Conservation (phyloP, 108 stramenopile genomes). For the Pinguiococcus pyrenoidosus region DNA sequence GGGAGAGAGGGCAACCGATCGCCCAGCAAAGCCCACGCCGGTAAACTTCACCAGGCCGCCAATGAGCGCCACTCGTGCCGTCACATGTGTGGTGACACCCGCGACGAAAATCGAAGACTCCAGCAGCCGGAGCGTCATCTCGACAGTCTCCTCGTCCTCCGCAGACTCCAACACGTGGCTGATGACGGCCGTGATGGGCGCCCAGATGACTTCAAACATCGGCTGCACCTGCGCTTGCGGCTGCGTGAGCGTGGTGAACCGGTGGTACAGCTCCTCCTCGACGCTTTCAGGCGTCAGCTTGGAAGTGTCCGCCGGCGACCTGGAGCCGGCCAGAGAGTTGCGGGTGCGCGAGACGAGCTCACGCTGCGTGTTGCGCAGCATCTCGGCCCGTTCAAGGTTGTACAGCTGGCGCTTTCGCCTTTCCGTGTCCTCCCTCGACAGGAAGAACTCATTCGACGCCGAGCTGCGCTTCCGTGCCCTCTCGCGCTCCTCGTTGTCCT, state of each 20-base stretch:
- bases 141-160: conserved; percentile 58
- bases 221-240: conserved; percentile 65
- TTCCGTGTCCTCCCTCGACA: too few relatives aligned
- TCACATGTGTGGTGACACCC: too few relatives aligned
- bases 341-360: too few relatives aligned
- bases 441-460: conserved; percentile 2
- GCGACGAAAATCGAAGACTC: conserved; percentile 62
- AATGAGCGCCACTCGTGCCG: conserved; percentile 65
- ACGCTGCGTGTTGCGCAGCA: neutral
- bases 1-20: conserved; percentile 8
- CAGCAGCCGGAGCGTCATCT: conserved; percentile 55
- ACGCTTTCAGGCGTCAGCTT: too few relatives aligned
- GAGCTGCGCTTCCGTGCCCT: conserved; percentile 21
- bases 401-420: too few relatives aligned
- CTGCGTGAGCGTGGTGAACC: too few relatives aligned
- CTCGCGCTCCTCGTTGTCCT: conserved; percentile 69
- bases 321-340: too few relatives aligned
- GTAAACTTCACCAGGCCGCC: conserved; percentile 66
- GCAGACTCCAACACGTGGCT: conserved; percentile 63
- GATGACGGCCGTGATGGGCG: conserved; percentile 69
- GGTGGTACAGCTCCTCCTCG: neutral
- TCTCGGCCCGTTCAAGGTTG: conserved; percentile 4
- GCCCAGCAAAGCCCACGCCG: too few relatives aligned
- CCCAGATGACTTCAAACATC: conserved; percentile 89
- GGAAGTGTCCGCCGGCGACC: conserved; percentile 2